Conservation (phyloP, 441 rosid genomes). For the Euphorbia schlechtendalii region DNA sequence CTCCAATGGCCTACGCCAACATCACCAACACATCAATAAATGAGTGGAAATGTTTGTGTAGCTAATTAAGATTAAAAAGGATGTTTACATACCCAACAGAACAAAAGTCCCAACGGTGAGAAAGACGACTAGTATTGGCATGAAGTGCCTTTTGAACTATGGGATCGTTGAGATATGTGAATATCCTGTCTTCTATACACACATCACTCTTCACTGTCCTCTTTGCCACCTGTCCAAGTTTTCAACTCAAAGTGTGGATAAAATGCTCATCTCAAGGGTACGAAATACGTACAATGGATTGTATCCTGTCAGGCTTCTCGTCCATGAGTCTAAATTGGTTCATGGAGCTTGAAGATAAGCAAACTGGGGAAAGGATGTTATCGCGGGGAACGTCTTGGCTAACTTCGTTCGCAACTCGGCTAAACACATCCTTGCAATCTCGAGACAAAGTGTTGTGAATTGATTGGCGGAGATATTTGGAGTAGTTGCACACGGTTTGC, state of each 20-base stretch:
- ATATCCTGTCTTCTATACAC: slow-evolving; percentile 28
- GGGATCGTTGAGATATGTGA: slow-evolving; percentile 28
- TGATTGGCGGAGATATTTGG: slow-evolving; percentile 19
- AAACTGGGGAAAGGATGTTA: slow-evolving; percentile 26
- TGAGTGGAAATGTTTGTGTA: too few relatives aligned
- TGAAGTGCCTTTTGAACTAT: slow-evolving; percentile 34
- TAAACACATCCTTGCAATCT: slow-evolving; percentile 26
- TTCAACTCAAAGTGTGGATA: too few relatives aligned
- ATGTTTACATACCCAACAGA: not conserved
- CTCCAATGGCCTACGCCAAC: slow-evolving; percentile 22
- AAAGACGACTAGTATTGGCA: slow-evolving; percentile 30
- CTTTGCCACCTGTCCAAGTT: slow-evolving; percentile 14
- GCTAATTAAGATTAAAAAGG: not conserved
- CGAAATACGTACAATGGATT: slow-evolving; percentile 5
- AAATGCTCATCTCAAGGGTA: not conserved
- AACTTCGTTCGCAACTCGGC: slow-evolving; percentile 13
- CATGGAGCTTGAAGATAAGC: slow-evolving; percentile 14
- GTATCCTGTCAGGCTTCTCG: slow-evolving; percentile 17
- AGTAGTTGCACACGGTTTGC: slow-evolving; percentile 30
- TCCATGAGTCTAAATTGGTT: slow-evolving; percentile 20
- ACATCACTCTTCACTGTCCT: slow-evolving; percentile 20
- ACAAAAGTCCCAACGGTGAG: slow-evolving; percentile 30
- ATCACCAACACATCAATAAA: too few relatives aligned
- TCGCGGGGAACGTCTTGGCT: slow-evolving; percentile 13
- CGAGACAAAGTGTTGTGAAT: slow-evolving; percentile 15